Conservation (phyloP, 495 filamentous ascomycete species). For the Tuber magnatum region DNA sequence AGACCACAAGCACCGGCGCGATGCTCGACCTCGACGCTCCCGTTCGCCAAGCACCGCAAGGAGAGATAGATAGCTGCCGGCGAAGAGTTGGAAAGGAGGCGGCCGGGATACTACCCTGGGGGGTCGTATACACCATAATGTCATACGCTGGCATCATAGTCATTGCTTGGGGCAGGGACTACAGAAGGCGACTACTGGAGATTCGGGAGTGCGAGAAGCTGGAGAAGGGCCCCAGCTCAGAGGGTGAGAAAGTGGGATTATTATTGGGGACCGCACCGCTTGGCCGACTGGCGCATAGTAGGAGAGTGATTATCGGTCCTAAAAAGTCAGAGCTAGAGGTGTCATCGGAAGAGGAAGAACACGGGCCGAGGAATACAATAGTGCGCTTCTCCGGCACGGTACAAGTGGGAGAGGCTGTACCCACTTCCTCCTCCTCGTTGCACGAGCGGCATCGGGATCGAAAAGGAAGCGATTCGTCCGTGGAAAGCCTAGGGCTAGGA, state of each 20-base stretch:
- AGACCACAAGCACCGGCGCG: constrained; percentile 11
- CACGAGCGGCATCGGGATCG: not conserved
- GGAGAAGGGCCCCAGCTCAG: not conserved
- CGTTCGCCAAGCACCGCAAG: constrained; percentile 23
- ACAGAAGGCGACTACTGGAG: constrained; percentile 25
- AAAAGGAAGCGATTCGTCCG: constrained; percentile 7
- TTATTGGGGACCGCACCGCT: constrained; percentile 29
- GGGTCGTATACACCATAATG: constrained; percentile 24
- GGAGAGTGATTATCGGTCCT: not conserved
- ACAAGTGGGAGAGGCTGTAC: not conserved
- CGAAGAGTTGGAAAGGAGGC: not conserved
- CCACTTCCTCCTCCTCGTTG: not conserved
- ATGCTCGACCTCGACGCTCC: constrained; percentile 17
- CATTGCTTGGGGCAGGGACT: constrained; percentile 27
- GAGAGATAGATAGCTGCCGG: constrained; percentile 24
- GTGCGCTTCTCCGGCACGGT: not conserved
- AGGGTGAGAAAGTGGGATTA: constrained; percentile 27
- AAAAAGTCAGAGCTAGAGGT: constrained; percentile 5
- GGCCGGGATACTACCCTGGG: constrained; percentile 17
- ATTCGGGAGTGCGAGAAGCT: constrained; percentile 21
- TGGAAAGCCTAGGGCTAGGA: constrained; percentile 9
- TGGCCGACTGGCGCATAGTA: constrained; percentile 13
- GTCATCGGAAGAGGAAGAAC: not conserved
- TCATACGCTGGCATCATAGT: constrained; percentile 17
- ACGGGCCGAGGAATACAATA: constrained; percentile 3